Evolutionary conservation across 2,329 filamentous ascomycete genomes (phyloP).

Genomic region (Dactylellina haptotyla): DNA sequence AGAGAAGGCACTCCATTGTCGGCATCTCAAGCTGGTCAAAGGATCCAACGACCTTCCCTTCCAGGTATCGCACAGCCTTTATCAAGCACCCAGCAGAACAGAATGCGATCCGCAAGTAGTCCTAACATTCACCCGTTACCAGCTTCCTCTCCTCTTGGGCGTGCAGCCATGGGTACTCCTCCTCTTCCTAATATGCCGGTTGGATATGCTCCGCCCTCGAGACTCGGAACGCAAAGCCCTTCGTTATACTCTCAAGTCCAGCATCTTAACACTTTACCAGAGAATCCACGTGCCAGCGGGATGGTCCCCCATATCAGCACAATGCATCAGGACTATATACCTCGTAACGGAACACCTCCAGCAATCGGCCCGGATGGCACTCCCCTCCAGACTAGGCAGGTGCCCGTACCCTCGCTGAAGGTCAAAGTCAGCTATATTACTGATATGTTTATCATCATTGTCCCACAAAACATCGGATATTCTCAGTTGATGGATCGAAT

Average conservation of each 20-base stretch:
- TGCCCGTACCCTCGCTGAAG: conserved; percentile 75
- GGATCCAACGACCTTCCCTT: conserved; percentile 76
- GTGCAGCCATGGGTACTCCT: conserved; percentile 63
- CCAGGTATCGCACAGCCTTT: conserved; percentile 71
- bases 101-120: conserved; percentile 91
- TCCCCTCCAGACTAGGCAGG: conserved; percentile 18
- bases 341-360: conserved; percentile 39
- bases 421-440: conserved; percentile 96
- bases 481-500: conserved; percentile 94
- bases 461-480: conserved; percentile 93
- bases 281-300: conserved; percentile 50
- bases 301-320: conserved; percentile 59
- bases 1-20: conserved; percentile 73
- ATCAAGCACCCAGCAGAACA: conserved; percentile 69
- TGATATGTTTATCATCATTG: conserved; percentile 72
- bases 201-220: conserved; percentile 38
- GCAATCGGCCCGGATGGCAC: conserved; percentile 21
- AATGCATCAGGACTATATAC: conserved; percentile 59
- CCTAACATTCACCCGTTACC: conserved; percentile 82
- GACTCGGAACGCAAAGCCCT: conserved; percentile 39
- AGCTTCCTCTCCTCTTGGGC: conserved; percentile 72
- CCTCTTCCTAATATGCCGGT: conserved; percentile 64
- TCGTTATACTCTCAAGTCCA: conserved; percentile 45
- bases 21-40: conserved; percentile 55
- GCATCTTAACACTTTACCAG: conserved; percentile 44